phyloP scores from a whole-genome alignment of 2,329 filamentous ascomycete species.

The Dothiorella sarmentorum region DNA sequence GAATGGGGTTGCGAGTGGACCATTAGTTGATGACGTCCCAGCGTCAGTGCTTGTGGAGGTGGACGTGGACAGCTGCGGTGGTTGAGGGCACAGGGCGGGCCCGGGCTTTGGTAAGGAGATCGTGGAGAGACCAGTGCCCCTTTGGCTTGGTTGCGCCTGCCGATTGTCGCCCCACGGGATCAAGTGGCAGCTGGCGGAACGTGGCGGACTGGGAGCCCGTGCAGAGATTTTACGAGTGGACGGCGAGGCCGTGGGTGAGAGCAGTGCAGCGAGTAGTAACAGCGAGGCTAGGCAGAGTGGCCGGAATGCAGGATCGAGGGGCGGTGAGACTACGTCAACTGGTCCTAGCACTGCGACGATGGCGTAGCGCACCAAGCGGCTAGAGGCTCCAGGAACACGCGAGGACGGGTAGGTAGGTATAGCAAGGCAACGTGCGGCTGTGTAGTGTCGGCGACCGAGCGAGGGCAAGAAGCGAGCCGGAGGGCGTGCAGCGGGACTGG shows the following conservation, averaged over 20 bases:
- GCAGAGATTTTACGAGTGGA: background rate
- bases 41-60: background rate
- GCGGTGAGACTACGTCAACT: slow-evolving; percentile 14
- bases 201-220: background rate
- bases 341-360: background rate
- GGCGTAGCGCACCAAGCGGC: background rate
- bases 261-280: background rate
- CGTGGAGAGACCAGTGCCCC: slow-evolving; percentile 11
- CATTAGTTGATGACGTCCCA: slow-evolving; percentile 9
- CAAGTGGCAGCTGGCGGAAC: background rate
- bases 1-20: background rate
- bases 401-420: background rate
- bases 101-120: slow-evolving; percentile 5
- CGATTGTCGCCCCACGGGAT: slow-evolving; percentile 14
- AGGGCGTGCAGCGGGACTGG: background rate
- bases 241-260: background rate
- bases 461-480: background rate
- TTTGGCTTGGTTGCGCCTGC: background rate
- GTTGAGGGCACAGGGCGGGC: background rate
- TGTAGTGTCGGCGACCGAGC: background rate
- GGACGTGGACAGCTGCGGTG: background rate
- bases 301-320: slow-evolving; percentile 7
- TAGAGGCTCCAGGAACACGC: slow-evolving; percentile 9
- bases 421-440: background rate
- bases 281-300: background rate